Conservation (phyloP, 1,139 yeast species). For the Scheffersomyces segobiensis region DNA sequence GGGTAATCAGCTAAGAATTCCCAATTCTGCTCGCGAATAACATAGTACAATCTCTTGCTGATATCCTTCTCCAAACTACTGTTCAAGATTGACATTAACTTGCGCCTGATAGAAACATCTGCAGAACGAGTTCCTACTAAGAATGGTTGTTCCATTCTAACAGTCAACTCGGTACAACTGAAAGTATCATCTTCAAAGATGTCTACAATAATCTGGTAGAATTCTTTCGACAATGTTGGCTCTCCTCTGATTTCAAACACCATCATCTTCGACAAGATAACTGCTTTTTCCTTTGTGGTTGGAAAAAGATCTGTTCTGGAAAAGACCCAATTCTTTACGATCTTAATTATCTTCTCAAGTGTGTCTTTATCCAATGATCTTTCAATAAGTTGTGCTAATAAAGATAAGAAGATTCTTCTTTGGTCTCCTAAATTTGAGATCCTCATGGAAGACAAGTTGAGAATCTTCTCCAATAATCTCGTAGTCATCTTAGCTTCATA, state of each 20-base stretch:
- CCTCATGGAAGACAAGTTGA: constrained; percentile 77
- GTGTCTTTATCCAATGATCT: constrained; percentile 79
- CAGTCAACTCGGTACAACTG: constrained; percentile 86
- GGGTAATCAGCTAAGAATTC: constrained; percentile 89
- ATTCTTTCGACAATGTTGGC: constrained; percentile 73
- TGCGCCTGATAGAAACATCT: constrained; percentile 72
- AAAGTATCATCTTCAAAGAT: constrained; percentile 82
- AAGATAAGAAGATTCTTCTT: constrained; percentile 80
- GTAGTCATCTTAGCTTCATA: constrained; percentile 80
- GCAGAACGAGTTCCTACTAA: constrained; percentile 88
- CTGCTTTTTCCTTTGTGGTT: constrained; percentile 94
- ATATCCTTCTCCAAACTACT: constrained; percentile 79
- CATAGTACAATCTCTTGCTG: constrained; percentile 77
- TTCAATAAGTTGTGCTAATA: constrained; percentile 88
- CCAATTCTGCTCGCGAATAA: constrained; percentile 94
- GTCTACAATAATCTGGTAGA: constrained; percentile 83
- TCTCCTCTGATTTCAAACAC: constrained; percentile 89
- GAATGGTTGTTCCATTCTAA: constrained; percentile 95
- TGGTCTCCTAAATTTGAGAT: constrained; percentile 89
- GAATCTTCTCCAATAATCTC: constrained; percentile 68
- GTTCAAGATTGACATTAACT: constrained; percentile 78
- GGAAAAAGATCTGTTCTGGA: constrained; percentile 84
- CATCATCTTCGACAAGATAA: constrained; percentile 90
- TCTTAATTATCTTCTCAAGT: constrained; percentile 70
- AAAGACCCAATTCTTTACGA: constrained; percentile 89